phyloP scores from a whole-genome alignment of 495 filamentous ascomycete genomes.

The Penicillium waksmanii region DNA sequence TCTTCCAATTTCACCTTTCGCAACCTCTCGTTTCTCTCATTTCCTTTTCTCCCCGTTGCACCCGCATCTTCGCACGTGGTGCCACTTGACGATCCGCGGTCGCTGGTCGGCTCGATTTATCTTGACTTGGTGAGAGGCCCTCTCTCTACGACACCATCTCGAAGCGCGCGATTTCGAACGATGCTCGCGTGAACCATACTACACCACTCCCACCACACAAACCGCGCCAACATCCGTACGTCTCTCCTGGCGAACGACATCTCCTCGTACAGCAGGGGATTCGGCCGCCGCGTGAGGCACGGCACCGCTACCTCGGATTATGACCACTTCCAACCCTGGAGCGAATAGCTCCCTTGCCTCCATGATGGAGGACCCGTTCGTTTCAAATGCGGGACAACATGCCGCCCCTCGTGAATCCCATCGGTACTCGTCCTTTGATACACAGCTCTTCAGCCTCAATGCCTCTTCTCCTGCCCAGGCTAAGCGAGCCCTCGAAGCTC shows the following conservation, averaged over 20 bases:
- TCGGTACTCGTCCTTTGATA: conserved; percentile 79
- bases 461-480: conserved; percentile 80
- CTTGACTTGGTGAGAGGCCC: conserved; percentile 9
- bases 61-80: conserved; percentile 18
- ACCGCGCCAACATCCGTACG: conserved; percentile 24
- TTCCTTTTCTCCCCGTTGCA: conserved; percentile 10
- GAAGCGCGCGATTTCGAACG: conserved; percentile 27
- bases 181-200: conserved; percentile 40
- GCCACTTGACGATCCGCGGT: conserved; percentile 25
- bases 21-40: conserved; percentile 14
- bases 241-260: conserved; percentile 32
- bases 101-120: conserved; percentile 42
- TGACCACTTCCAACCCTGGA: conserved; percentile 24
- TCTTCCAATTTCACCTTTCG: conserved; percentile 14
- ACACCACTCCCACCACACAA: conserved; percentile 14
- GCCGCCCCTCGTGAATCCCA: conserved; percentile 56
- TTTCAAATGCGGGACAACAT: conserved; percentile 41
- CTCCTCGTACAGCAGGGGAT: conserved; percentile 31
- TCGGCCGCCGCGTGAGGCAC: conserved; percentile 29
- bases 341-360: conserved; percentile 30
- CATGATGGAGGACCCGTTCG: conserved; percentile 60
- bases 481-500: conserved; percentile 85
- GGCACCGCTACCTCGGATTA: conserved; percentile 14
- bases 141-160: conserved; percentile 12
- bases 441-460: conserved; percentile 76